Base-by-base conservation (phyloP, 768 basidiomycete species). In the Pholiota conissans region DNA sequence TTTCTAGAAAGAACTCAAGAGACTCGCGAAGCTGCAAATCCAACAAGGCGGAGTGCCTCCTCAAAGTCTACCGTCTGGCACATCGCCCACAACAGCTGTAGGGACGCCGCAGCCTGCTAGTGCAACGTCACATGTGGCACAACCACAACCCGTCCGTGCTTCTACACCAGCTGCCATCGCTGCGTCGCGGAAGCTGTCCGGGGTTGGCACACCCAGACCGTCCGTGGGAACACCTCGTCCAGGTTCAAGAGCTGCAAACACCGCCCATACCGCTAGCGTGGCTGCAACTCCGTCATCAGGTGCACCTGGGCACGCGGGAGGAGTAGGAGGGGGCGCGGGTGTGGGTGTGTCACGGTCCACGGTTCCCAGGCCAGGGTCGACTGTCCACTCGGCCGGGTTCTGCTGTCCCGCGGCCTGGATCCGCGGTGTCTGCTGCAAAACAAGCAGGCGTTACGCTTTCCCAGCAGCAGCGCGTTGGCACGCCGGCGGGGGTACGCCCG, bases 1-100 rank as follows among this genome's bases (percentile, higher is more conserved):
- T 37, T 16, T 56, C 65, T 72, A 90, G 86, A 90, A 89, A 75
- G 89, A 90, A 70, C 76, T 83, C 63, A 89, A 84, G 74, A 83
- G 83, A 49, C 79, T 86, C 30, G 85, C 83, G 56, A 88, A 87
- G 65, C 75, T 82, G 13, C 78, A 81, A 24, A 74, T 76, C 30
- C 30, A 32, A 58, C 55, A 65, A 39, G 59, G 62, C 13, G 50
- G 46, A 14, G 37, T 59, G 32, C 57, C 53, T 20, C 26, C 29
- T 2, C 49, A 45, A 10, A 46, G 47, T 35, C 50, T 32, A 18
- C 35, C 57, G n/a, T 46, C 68, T 65, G 63, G 62, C 16, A 39
- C 65, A 40, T 56, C 55, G 30, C 61, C 60, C 52, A 55, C 59
- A 40, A 48, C 56, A 24, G 42, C 42, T 9, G 40, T 32, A 46